phyloP scores from a whole-genome alignment of 768 basidiomycete species.

The Tylopilus plumbeoviolaceoides region DNA sequence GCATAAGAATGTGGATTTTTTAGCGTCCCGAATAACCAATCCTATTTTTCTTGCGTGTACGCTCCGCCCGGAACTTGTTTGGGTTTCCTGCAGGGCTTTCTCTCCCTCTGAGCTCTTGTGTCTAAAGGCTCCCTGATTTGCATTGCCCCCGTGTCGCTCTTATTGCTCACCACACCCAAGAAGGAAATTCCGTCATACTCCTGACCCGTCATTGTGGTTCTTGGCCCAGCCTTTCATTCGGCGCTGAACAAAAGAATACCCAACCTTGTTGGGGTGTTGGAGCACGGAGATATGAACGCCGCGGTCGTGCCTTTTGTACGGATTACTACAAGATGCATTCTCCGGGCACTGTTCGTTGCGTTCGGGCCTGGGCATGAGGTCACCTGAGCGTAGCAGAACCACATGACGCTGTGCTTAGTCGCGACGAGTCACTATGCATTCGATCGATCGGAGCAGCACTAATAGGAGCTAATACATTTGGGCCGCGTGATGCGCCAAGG shows the following conservation, averaged over 20 bases:
- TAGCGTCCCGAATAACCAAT: constrained; percentile 16
- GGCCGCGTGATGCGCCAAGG: neutral
- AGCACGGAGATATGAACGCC: constrained; percentile 12
- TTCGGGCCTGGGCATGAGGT: constrained; percentile 2
- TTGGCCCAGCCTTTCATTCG: constrained; percentile 12
- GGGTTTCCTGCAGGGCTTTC: neutral
- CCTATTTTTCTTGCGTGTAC: neutral
- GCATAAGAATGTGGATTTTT: neutral
- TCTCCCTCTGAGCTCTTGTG: neutral
- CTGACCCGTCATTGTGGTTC: constrained; percentile 2
- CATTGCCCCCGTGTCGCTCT: constrained; percentile 3
- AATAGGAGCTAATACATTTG: constrained; percentile 7
- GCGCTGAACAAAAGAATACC: constrained; percentile 6
- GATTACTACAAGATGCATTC: constrained; percentile 6
- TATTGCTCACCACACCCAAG: neutral
- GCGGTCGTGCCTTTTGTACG: constrained; percentile 7
- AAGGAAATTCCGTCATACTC: constrained; percentile 10
- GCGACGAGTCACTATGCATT: neutral
- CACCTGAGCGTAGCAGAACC: constrained; percentile 1
- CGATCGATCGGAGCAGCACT: neutral
- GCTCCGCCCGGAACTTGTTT: constrained; percentile 1
- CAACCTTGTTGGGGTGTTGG: neutral
- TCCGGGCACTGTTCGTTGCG: constrained; percentile 1
- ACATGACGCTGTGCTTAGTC: neutral
- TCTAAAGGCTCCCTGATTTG: neutral